Percentiles rank a stretch among this genome's conserved stretches.
Conservation (phyloP, 139 green algal species). For the Choricystis sp. region DNA sequence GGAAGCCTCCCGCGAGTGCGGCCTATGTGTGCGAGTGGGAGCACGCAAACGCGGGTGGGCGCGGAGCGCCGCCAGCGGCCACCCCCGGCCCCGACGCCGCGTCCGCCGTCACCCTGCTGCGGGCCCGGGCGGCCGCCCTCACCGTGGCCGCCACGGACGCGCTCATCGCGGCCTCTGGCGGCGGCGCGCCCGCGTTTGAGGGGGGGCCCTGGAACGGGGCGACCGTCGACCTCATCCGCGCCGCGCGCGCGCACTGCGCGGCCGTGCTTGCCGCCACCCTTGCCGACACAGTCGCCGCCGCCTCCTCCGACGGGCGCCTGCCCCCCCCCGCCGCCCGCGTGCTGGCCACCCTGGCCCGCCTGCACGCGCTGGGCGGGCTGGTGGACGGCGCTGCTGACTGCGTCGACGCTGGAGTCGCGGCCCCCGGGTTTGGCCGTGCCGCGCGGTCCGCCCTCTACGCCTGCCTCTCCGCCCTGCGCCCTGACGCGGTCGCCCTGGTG, state of each 20-base stretch:
- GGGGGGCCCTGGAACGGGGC: slow-evolving; percentile 54
- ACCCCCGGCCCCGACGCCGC: no score
- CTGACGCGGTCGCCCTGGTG: slow-evolving; percentile 67
- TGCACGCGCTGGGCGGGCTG: slow-evolving; percentile 43
- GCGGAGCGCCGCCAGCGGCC: not conserved
- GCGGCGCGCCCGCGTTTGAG: slow-evolving; percentile 44
- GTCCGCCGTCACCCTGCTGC: slow-evolving; percentile 8
- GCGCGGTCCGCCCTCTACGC: not conserved
- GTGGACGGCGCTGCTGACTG: slow-evolving; percentile 33
- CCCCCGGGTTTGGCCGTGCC: not conserved
- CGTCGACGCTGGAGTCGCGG: slow-evolving; percentile 26
- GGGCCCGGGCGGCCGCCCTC: slow-evolving; percentile 23
- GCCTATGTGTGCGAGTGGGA: slow-evolving; percentile 34
- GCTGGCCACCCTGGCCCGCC: slow-evolving; percentile 36
- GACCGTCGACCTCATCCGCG: slow-evolving; percentile 49
- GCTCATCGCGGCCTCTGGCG: slow-evolving; percentile 15
- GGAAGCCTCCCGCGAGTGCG: slow-evolving; percentile 17
- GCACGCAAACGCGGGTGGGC: not conserved
- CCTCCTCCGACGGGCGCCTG: slow-evolving; percentile 8
- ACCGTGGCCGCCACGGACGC: slow-evolving; percentile 11
- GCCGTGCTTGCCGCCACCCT: slow-evolving; percentile 42
- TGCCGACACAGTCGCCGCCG: slow-evolving; percentile 15
- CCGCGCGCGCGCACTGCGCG: slow-evolving; percentile 32
- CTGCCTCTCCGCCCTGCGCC: slow-evolving; percentile 26
- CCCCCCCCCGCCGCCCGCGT: slow-evolving; percentile 8